phyloP scores from a whole-genome alignment of 768 basidiomycete species.

The Tricholoma hemisulphureum region DNA sequence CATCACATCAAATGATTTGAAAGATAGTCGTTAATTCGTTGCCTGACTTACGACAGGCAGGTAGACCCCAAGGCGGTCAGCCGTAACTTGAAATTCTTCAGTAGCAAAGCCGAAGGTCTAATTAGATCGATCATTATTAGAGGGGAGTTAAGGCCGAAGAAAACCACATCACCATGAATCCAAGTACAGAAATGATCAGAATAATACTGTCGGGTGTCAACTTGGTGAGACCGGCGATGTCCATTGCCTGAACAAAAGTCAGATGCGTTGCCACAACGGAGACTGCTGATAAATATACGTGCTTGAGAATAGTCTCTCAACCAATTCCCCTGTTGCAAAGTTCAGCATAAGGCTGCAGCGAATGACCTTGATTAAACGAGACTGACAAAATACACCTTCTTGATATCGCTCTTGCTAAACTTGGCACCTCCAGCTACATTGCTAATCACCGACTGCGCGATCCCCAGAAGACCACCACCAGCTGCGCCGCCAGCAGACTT shows the following conservation, averaged over 20 bases:
- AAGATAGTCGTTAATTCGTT: background rate
- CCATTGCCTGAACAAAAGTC: conserved; percentile 50
- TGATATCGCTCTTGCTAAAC: conserved; percentile 63
- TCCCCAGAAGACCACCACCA: conserved; percentile 47
- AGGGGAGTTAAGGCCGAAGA: background rate
- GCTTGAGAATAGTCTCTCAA: conserved; percentile 69
- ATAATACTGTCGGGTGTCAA: conserved; percentile 63
- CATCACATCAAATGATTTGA: background rate
- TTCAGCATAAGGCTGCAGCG: background rate
- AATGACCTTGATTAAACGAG: background rate
- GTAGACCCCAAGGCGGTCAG: conserved; percentile 74
- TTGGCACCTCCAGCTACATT: conserved; percentile 52
- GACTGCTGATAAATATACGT: conserved; percentile 1
- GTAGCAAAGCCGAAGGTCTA: conserved; percentile 66
- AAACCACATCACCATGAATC: conserved; percentile 45
- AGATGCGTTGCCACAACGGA: conserved; percentile 2
- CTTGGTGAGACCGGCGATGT: conserved; percentile 68
- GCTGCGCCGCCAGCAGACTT: conserved; percentile 52
- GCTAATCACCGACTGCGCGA: conserved; percentile 47
- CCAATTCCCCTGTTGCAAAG: conserved; percentile 55
- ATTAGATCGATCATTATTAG: background rate
- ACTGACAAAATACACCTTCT: conserved; percentile 64
- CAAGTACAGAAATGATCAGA: conserved; percentile 54
- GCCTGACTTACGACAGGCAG: conserved; percentile 55
- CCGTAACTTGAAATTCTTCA: conserved; percentile 68